Conservation (phyloP, 23 red algal species). For the Gracilaria caudata region DNA sequence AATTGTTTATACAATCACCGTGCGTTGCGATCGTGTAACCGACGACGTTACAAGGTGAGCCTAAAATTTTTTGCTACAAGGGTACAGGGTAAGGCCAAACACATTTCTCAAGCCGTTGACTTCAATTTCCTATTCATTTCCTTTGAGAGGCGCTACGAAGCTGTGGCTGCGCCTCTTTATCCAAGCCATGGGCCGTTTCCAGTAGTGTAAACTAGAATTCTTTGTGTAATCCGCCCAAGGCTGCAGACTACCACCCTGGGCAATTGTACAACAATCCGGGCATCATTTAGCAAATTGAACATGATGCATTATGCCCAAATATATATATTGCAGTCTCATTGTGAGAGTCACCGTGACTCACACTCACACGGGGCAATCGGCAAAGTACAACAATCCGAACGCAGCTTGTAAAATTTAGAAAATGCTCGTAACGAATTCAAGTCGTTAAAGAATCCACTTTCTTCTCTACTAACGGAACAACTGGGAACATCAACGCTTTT, state of each 20-base stretch:
- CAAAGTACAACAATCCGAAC: neutral
- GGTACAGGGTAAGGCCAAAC: neutral
- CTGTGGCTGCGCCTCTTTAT: neutral
- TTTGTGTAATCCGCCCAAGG: neutral
- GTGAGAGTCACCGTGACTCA: neutral
- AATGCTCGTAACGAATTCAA: neutral
- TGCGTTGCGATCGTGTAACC: neutral
- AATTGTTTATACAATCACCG: neutral
- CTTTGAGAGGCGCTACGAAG: neutral
- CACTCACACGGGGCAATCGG: neutral
- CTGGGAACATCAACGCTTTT: neutral
- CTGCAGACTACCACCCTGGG: neutral
- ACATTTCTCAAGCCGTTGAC: neutral
- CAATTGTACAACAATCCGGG: neutral
- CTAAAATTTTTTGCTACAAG: no score
- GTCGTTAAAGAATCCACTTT: neutral
- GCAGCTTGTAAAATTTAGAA: neutral
- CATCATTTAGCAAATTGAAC: neutral
- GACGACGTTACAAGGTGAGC: neutral
- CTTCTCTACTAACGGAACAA: neutral
- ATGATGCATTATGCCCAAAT: neutral
- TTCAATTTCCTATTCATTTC: neutral
- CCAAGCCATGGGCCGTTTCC: neutral
- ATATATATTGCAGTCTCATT: neutral
- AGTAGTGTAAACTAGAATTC: neutral